Conservation (phyloP, 352 stramenopile genomes). For the Globisporangium cederbergense region DNA sequence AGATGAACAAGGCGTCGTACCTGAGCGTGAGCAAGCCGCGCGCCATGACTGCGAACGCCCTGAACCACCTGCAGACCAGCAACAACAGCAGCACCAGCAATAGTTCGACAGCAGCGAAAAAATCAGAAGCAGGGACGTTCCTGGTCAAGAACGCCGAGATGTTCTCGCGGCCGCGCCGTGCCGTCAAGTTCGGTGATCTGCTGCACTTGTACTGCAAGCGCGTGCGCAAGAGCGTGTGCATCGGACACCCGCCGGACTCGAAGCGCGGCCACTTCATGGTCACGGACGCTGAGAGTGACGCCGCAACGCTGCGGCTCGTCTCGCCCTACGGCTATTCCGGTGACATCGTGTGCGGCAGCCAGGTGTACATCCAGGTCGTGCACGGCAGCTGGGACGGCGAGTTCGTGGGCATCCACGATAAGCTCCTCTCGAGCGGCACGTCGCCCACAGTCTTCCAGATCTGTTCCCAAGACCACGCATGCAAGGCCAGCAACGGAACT, state of each 20-base stretch:
- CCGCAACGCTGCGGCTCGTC: constrained; percentile 43
- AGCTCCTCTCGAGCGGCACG: constrained; percentile 46
- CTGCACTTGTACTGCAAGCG: constrained; percentile 49
- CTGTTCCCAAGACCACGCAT: constrained; percentile 23
- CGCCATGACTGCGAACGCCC: constrained; percentile 6
- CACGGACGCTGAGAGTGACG: constrained; percentile 24
- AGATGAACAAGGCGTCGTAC: constrained; percentile 60
- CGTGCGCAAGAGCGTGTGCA: constrained; percentile 41
- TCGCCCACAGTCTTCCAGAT: constrained; percentile 48
- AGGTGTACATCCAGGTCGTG: constrained; percentile 52
- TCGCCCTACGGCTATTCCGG: constrained; percentile 50
- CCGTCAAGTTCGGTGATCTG: constrained; percentile 48
- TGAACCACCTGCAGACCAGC: neutral
- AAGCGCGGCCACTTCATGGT: constrained; percentile 57
- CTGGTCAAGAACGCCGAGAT: constrained; percentile 55
- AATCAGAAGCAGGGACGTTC: constrained; percentile 30
- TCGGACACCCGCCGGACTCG: constrained; percentile 41
- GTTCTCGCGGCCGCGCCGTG: constrained; percentile 39
- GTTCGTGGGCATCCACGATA: constrained; percentile 43
- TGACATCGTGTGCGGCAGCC: constrained; percentile 42
- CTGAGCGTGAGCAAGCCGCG: constrained; percentile 39
- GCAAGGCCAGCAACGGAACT: neutral
- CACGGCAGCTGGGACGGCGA: constrained; percentile 46
- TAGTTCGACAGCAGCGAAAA: neutral
- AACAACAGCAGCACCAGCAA: neutral